Base-by-base conservation (phyloP, 331 rosid genomes). In the Quercus phellos region DNA sequence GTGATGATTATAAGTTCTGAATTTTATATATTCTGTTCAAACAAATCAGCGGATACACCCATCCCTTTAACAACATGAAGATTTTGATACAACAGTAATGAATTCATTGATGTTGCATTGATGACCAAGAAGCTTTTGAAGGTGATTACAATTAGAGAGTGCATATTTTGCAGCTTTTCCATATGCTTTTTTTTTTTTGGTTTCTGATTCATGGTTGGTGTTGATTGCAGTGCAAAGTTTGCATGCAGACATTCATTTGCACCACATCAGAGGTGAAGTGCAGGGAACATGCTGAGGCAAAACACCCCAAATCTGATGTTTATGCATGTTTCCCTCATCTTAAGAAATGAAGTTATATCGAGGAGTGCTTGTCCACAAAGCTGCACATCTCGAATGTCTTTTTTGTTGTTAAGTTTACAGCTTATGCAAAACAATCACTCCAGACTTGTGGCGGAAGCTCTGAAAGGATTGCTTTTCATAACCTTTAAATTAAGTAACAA, bases 211-310 rank as follows among this genome's bases (percentile, higher is more conserved):
- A 6, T 69, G 58, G 42, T 63, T 77, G n/a, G 42, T 50, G 30
- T 61, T 58, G 70, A 34, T 79, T 80, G 86, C 80, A 89, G 91
- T 87, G 93, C 82, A 89, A 85, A 81, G 93, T 87, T 24, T 89
- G 93, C 81, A 85, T 89, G 93, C 93, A 89, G 74, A 86, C 87
- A 32, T 89, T 89, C 76, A 89, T 87, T 7, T 87, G 93, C 82
- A 89, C 90, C 22, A 87, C 91, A 2, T 58, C 90, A 3, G 91
- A 87, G 82, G 91, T 87, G 77, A 87, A 89, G 78, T 89, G 91
- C 84, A 83, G 87, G 74, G 91, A 89, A 72, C 93, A 89, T 54
- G 93, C 91, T 10, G 93, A 87, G 72, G 91, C 93, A 38, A 89
- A 86, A 70, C 93, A 89, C 79, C 87, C 93, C 30, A 87, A 89